Percentiles rank a stretch among this genome's conserved stretches.
phyloP scores from a whole-genome alignment of 495 filamentous ascomycete genomes.

The Penicillium pancosmium region DNA sequence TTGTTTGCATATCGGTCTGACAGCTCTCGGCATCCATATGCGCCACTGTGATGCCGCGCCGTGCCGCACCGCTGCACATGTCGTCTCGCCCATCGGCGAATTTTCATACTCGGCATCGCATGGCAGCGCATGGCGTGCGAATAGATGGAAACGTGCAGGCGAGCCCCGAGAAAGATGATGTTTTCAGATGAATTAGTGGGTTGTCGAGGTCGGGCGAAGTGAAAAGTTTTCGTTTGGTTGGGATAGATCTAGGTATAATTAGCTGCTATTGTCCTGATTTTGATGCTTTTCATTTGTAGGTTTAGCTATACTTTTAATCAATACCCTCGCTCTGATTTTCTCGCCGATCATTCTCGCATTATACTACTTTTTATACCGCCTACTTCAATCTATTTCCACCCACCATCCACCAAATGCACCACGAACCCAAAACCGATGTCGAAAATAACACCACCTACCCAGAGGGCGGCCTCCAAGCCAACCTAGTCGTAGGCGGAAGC shows the following conservation, averaged over 20 bases:
- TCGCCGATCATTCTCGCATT: no score
- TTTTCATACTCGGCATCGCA: background rate
- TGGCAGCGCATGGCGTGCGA: no score
- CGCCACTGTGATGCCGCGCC: background rate
- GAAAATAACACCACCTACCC: conserved; percentile 38
- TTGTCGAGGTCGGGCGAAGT: background rate
- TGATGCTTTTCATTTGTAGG: background rate
- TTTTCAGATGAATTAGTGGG: no score
- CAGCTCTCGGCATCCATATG: conserved; percentile 1
- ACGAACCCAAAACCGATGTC: conserved; percentile 15
- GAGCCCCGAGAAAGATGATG: background rate
- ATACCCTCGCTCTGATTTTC: no score
- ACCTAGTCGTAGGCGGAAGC: conserved; percentile 69
- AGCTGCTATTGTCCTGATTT: background rate
- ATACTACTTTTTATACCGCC: background rate
- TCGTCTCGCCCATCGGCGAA: background rate
- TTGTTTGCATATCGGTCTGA: background rate
- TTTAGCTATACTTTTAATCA: no score
- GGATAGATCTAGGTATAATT: background rate
- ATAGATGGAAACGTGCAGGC: background rate
- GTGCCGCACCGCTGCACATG: background rate
- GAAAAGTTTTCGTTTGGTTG: background rate
- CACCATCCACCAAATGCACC: conserved; percentile 18
- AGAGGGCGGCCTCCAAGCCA: conserved; percentile 67
- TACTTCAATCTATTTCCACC: background rate